phyloP scores from a whole-genome alignment of 176 grass and related monocot genomes.

The Oryza glaberrima region DNA sequence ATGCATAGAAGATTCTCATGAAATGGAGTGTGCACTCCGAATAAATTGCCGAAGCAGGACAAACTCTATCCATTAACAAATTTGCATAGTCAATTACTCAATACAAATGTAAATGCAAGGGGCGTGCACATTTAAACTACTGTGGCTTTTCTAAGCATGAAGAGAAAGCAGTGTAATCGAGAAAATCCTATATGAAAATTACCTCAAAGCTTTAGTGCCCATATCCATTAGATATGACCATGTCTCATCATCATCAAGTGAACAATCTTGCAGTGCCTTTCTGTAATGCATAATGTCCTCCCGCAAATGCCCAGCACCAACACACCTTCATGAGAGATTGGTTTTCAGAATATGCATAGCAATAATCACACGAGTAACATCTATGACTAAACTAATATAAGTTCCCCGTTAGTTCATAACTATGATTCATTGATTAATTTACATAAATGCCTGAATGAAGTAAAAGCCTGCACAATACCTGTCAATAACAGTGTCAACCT shows the following conservation, averaged over 20 bases:
- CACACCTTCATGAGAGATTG: constrained; percentile 66
- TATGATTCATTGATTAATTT: constrained; percentile 26
- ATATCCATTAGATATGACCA: constrained; percentile 82
- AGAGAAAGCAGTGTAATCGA: background rate
- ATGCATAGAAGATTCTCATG: constrained; percentile 2
- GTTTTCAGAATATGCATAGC: constrained; percentile 11
- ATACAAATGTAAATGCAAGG: background rate
- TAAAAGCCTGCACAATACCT: constrained; percentile 55
- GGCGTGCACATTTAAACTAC: constrained; percentile 1
- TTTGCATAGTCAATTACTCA: background rate
- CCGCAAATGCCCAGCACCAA: constrained; percentile 87
- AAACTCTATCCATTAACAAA: background rate
- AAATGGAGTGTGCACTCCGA: background rate
- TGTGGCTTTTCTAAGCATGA: background rate
- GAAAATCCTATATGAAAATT: constrained; percentile 31
- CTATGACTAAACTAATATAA: background rate
- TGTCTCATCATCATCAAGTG: constrained; percentile 69
- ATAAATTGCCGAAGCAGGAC: background rate
- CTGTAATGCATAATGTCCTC: constrained; percentile 80
- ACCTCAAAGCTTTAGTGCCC: constrained; percentile 98
- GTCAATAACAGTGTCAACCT: constrained; percentile 83
- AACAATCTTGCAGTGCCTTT: constrained; percentile 73
- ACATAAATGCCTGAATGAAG: constrained; percentile 33
- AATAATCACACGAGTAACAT: constrained; percentile 19
- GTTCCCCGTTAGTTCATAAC: background rate